These are phyloP conservation scores for Apostasia shenzhenica DNA, from an alignment of 106 monocot genomes.

Conservation along the genomic window DNA sequence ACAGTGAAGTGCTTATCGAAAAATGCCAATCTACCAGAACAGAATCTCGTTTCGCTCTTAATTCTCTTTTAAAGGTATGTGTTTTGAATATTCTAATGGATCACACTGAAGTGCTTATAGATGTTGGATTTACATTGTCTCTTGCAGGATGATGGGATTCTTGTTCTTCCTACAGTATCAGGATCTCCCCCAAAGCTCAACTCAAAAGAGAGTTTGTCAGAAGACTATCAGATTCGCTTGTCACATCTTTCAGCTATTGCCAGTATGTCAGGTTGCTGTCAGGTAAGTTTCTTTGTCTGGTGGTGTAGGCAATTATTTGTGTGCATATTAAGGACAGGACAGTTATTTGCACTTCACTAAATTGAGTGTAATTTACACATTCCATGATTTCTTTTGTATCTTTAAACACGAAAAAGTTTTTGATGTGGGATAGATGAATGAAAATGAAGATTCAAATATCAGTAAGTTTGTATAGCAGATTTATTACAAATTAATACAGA, in stretches of 20 bases:
- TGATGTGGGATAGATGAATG: too few species aligned
- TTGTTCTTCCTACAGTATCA: constrained; percentile 79
- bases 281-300: constrained; percentile 39
- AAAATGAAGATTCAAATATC: too few species aligned
- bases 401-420: too few species aligned
- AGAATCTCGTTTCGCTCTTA: constrained; percentile 58
- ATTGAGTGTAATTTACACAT: too few species aligned
- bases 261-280: constrained; percentile 98
- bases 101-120: too few species aligned
- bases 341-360: too few species aligned
- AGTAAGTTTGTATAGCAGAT: too few species aligned
- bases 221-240: constrained; percentile 37
- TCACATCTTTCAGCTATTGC: constrained; percentile 65
- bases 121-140: not conserved
- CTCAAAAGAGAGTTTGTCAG: constrained; percentile 57
- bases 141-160: constrained; percentile 86
- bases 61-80: constrained; percentile 77
- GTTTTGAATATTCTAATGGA: too few species aligned
- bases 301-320: not conserved
- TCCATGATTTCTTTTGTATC: too few species aligned
- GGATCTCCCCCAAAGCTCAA: constrained; percentile 78
- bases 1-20: constrained; percentile 20
- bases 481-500: too few species aligned
- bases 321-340: too few species aligned
- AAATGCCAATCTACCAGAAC: constrained; percentile 45